Percentiles rank a stretch among this genome's conserved stretches.
Evolutionary conservation across 495 filamentous ascomycete genomes (phyloP).

Genomic region (Penicillium roqueforti): DNA sequence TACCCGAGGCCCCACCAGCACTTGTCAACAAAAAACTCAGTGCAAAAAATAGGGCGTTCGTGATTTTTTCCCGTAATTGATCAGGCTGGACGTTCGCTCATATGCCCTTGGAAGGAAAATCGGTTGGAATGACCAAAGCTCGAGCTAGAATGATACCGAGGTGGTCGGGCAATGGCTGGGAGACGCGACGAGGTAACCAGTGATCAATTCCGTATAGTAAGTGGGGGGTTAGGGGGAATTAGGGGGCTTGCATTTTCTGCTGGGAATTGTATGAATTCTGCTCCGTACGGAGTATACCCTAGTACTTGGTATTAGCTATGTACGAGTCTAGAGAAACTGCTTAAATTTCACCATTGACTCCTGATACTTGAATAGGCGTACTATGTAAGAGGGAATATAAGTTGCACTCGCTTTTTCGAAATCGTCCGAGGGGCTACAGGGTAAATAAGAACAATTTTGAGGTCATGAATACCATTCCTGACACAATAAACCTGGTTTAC

Average conservation of each 20-base stretch:
- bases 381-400: neutral
- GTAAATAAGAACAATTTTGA: neutral
- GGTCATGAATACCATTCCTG: constrained; percentile 7
- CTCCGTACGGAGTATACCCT: neutral
- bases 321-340: neutral
- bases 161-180: neutral
- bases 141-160: neutral
- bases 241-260: neutral
- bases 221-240: neutral
- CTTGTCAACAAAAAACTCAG: neutral
- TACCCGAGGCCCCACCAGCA: constrained; percentile 5
- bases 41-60: neutral
- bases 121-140: neutral
- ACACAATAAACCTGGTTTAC: constrained; percentile 3
- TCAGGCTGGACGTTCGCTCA: neutral
- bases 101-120: neutral
- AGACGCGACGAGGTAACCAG: neutral
- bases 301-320: neutral
- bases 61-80: neutral
- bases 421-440: neutral
- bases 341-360: neutral
- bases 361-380: neutral
- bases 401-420: neutral
- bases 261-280: neutral
- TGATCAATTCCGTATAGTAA: neutral